Base-by-base conservation (phyloP, 208 protist species). In the Wallacemonas sp. region DNA sequence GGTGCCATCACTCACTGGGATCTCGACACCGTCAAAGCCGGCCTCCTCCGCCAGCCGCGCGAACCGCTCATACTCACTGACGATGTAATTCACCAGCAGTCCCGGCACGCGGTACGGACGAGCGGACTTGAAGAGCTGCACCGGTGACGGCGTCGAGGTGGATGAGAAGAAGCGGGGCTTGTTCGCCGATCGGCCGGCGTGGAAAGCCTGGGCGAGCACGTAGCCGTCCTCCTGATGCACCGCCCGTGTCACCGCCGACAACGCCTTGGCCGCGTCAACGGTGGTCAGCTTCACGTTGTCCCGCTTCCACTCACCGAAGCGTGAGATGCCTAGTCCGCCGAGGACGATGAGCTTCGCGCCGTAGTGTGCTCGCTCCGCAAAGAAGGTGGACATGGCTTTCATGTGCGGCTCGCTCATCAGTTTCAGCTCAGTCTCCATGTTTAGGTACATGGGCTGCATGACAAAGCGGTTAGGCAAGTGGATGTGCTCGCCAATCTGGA, bases 1-100 rank as follows among this genome's bases (percentile, higher is more conserved):
- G 29, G 88, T 94, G 32, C 97, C 95, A 60, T 98, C 93, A 59
- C 85, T 92, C 8, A 95, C 86, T 19, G 96, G 87, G 21, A 98
- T 84, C 76, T 98, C 97, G 4, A 98, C 81, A 21, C 94, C 97
- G 68, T 98, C 97, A 55, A 98, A 98, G 13, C 95, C 95, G 0
- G 92, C 96, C 52, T 87, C 87, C 65, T 94, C 73, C n/a, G 96
- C 96, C 10, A 98, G 81, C 26, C 66, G 66, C 12, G 93, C 94
- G 66, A 92, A 96, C 13, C 79, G 74, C 63, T 71, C 63, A 68
- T 94, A 96, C 73, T 97, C 83, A 12, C 83, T 87, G 15, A 97
- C 93, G 29, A 96, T 89, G 34, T 89, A 83, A 39, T 85, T 71
- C 0, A 97, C 64, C 45, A 89, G 21, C 10, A 62, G 19, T 1